phyloP scores from a whole-genome alignment of 2,329 filamentous ascomycete genomes.

The Chaetomium sp. region DNA sequence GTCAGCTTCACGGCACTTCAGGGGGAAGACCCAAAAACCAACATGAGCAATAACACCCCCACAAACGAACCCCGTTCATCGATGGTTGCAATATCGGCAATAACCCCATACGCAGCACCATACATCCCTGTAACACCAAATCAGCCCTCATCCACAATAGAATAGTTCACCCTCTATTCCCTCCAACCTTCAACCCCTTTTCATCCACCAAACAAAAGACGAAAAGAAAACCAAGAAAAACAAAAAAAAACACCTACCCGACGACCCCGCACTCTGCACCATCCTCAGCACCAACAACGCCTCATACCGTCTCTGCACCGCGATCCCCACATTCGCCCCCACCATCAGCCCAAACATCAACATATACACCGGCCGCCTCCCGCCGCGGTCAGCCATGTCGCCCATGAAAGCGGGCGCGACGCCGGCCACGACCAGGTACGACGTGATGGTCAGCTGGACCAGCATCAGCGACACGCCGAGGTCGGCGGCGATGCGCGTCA shows the following conservation, averaged over 20 bases:
- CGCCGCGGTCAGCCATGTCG: constrained; percentile 24
- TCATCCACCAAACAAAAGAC: neutral
- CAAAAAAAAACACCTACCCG: neutral
- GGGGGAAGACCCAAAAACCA: neutral
- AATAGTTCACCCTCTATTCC: neutral
- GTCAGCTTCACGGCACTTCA: neutral
- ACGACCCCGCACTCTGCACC: constrained; percentile 44
- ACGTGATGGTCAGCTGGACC: constrained; percentile 52
- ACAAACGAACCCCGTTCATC: constrained; percentile 63
- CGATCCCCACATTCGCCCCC: constrained; percentile 51
- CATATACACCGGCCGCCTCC: constrained; percentile 51
- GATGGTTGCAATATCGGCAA: constrained; percentile 64
- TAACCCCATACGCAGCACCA: constrained; percentile 47
- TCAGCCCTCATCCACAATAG: neutral
- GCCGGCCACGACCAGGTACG: constrained; percentile 49
- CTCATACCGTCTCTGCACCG: constrained; percentile 47
- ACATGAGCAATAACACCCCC: constrained; percentile 50
- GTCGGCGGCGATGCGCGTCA: constrained; percentile 46
- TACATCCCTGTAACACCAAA: constrained; percentile 17
- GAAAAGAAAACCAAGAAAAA: too few species aligned
- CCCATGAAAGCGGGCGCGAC: constrained; percentile 37
- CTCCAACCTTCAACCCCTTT: neutral
- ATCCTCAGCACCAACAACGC: constrained; percentile 53
- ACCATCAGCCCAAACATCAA: constrained; percentile 51
- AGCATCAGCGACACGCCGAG: constrained; percentile 45